Base-by-base conservation (phyloP, 2,329 filamentous ascomycete genomes). In the Cordyceps militaris region DNA sequence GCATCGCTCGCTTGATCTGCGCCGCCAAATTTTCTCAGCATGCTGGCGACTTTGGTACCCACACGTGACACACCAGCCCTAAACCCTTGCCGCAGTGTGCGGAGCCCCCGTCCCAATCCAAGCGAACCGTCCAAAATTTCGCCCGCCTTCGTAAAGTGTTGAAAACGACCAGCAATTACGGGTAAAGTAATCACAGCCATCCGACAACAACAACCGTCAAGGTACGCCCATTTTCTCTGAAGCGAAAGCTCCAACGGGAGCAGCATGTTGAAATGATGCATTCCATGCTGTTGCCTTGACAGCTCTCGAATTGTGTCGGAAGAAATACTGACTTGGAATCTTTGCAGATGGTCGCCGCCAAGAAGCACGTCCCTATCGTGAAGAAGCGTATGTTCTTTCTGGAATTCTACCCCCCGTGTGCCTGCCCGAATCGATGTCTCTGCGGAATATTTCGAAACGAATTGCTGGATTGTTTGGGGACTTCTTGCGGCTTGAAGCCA, bases 301-400 rank as follows among this genome's bases (percentile, higher is more conserved):
- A 13, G 3, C 28, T 38, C 10, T 36, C 38, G 28, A 44, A 46
- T 42, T 40, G 30, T 21, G 30, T n/a, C 24, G 32, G 19, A 28
- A 6, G 47, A 13, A 49, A 62, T 67, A 63, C 57, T 56, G 63
- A 62, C 73, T 61, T 59, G 60, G 50, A 6, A 7, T 42, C 21
- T 42, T n/a, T 66, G 58, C 67, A 93, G 92, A 97, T 97, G 94
- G 91, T 93, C 85, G 85, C 92, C 88, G 89, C 93, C 80, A 96
- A 95, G 89, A 95, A 96, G 85, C 94, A 97, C 81, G 86, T 97
- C 76, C 88, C 92, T 74, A 99, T 99, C 85, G 90, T 99, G 76
- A 99, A 99, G 91, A 99, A 99, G 91, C 91, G 91, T 96, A 93
- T 75, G 91, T 91, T 73, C 40, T 19, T 21, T 40, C 30, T 24